Evolutionary conservation across 2,329 filamentous ascomycete species (phyloP), one percentile per base, ranked within the genome.

Genomic region (Cadophora malorum): DNA sequence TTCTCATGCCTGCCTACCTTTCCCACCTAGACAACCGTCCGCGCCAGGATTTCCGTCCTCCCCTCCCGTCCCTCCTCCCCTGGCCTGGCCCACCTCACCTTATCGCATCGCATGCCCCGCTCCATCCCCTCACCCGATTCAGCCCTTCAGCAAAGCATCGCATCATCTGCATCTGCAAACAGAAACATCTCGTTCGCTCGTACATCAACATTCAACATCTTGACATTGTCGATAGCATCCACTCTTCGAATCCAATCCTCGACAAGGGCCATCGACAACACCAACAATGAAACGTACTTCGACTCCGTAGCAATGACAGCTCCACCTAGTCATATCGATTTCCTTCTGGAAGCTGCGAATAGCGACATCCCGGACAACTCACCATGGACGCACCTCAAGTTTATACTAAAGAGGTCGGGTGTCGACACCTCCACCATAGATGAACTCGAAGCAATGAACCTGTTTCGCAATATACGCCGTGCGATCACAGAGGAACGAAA

Each of bases 331-430:
- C 23, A 55, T 31, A 31, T 55, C 21, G 28, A 33, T 10, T 5
- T 55, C 50, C 50, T 55, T 55, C 23, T 55, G 23, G 3, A 55
- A 55, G 50, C 50, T 31, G 50, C 50, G 9, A 55, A 55, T 9
- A 31, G 50, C 10, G 50, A 55, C 10, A 3, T 55, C 12, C 23
- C 50, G 1, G 50, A 55, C 10, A 9, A 31, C 12, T 31, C 14
- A 19, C 50, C 50, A 55, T 55, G 50, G 50, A n/a, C 31, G 1
- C 3, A 55, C 23, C 23, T 55, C 16, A 31, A 55, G 9, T 55
- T 28, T 16, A 55, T 14, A 7, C 50, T 55, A 3, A 9, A 31
- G 21, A 33, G 1, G 25, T 3, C 16, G 23, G 14, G 16, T 0
- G 16, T 55, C 28, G 50, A 55, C 31, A 16, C 50, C 25, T 4